phyloP scores from a whole-genome alignment of 768 basidiomycete species.

The Naganishia randhawae region DNA sequence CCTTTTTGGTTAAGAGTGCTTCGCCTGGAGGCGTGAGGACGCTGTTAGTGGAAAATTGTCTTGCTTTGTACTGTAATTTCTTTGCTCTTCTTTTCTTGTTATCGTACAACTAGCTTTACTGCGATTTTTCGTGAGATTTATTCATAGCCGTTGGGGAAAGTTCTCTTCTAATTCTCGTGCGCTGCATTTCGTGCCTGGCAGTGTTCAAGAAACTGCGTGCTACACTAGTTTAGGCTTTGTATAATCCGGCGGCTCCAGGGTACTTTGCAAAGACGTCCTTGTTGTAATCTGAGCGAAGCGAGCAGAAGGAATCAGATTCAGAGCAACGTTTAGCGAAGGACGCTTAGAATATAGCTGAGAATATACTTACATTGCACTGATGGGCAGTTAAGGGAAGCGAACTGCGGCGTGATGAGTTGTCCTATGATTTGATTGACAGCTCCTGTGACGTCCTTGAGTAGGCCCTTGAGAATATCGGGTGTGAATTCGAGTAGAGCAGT shows the following conservation, averaged over 20 bases:
- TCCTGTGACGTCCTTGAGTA: constrained; percentile 12
- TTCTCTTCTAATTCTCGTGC: not conserved
- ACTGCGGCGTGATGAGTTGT: constrained; percentile 1
- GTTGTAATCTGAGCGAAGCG: constrained; percentile 1
- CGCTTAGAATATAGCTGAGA: too few relatives aligned
- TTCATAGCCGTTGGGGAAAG: not conserved
- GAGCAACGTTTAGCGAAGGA: not conserved
- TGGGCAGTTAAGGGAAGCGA: constrained; percentile 23
- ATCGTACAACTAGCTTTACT: not conserved
- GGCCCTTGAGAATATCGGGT: constrained; percentile 21
- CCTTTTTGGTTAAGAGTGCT: too few relatives aligned
- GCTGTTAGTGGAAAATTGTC: too few relatives aligned
- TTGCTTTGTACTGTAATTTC: too few relatives aligned
- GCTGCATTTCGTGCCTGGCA: not conserved
- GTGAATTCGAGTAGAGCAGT: constrained; percentile 8
- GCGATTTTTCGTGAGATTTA: not conserved
- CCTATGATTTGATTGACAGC: constrained; percentile 10
- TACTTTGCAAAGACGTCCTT: constrained; percentile 9
- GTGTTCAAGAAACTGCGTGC: not conserved
- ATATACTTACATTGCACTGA: constrained; percentile 11
- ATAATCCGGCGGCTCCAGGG: constrained; percentile 12
- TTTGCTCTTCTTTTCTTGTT: not conserved
- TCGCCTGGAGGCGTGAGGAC: too few relatives aligned
- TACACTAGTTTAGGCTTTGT: not conserved
- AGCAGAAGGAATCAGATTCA: not conserved